Evolutionary conservation across 2,329 filamentous ascomycete genomes (phyloP), one percentile per base, ranked within the genome.

Genomic region (Cordyceps tenuipes): DNA sequence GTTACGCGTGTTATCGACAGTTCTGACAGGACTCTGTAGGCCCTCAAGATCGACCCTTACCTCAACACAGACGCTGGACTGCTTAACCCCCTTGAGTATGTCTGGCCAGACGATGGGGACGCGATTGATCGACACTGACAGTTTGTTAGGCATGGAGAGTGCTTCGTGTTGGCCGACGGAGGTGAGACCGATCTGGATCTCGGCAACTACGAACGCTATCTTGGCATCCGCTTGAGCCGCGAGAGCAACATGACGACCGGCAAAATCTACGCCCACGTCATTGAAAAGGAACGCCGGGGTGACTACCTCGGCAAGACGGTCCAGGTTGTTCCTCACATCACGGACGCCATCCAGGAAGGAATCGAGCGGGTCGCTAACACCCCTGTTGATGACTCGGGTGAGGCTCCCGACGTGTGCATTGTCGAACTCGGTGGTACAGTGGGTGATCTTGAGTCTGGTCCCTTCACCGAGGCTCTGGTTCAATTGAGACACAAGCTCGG

Each of bases 231-330:
- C 59, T 81, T 97, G 63, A 90, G 85, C 9, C 81, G 87, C 63
- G 91, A 96, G 67, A 91, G 93, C 79, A 97, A 97, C 75, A 96
- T 99, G 75, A 99, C 94, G 3, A 96, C 93, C 6, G 94, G 94
- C 70, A 97, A 97, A 79, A 91, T 97, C 66, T 97, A 97, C 76
- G 82, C 90, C 69, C 85, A 89, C 68, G 92, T 97, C 58, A 91
- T 96, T 68, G 84, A 91, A 69, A 85, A 84, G 62, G 82, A 84
- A 69, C 76, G 82, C 29, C 74, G 75, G 46, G 82, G 83, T 59
- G 87, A 94, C 71, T 97, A 96, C 68, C 82, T 97, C 13, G 93
- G 93, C 65, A 86, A 88, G 73, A 91, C 55, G 13, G 52, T 59
- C 23, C 58, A 60, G 56, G 51, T 61, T 39, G 91, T 97, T 5